Evolutionary conservation across 208 protist genomes (phyloP).

Genomic region (Acanthamoeba lugdunensis): DNA sequence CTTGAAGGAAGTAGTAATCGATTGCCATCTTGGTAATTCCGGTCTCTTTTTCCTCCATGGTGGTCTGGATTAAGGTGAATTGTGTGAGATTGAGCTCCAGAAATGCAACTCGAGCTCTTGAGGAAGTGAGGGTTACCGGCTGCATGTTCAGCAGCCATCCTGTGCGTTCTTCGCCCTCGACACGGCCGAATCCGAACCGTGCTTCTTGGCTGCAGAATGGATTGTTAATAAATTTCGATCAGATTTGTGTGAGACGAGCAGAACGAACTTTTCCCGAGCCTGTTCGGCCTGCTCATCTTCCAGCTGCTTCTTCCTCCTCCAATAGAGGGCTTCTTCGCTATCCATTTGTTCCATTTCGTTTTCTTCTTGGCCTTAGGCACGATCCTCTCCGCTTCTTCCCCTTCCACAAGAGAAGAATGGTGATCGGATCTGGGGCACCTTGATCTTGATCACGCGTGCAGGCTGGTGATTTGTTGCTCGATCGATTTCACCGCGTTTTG

Average conservation of each 20-base stretch:
- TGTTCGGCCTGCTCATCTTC: conserved; percentile 37
- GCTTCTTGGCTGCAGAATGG: conserved; percentile 44
- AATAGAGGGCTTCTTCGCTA: conserved; percentile 57
- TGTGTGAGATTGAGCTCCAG: not conserved
- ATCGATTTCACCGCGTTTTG: not conserved
- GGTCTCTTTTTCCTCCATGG: conserved; percentile 82
- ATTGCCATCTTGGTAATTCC: conserved; percentile 77
- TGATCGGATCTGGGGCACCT: not conserved
- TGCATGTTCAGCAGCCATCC: conserved; percentile 88
- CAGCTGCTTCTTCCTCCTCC: conserved; percentile 55
- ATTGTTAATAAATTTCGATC: not conserved
- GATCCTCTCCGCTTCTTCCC: not conserved
- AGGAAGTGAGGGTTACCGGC: conserved; percentile 68
- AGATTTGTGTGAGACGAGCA: not conserved
- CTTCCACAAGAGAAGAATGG: conserved; percentile 44
- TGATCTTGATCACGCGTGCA: too few relatives aligned
- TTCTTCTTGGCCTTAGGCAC: not conserved
- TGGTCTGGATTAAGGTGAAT: conserved; percentile 77
- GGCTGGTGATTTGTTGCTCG: too few relatives aligned
- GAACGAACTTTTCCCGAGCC: conserved; percentile 23
- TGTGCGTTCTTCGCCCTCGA: conserved; percentile 51
- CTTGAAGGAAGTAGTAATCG: conserved; percentile 89
- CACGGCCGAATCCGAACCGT: conserved; percentile 60
- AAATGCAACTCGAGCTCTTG: not conserved
- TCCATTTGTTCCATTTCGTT: conserved; percentile 13